Base-by-base conservation (phyloP, 495 filamentous ascomycete species). In the Cercophora newfieldiana region DNA sequence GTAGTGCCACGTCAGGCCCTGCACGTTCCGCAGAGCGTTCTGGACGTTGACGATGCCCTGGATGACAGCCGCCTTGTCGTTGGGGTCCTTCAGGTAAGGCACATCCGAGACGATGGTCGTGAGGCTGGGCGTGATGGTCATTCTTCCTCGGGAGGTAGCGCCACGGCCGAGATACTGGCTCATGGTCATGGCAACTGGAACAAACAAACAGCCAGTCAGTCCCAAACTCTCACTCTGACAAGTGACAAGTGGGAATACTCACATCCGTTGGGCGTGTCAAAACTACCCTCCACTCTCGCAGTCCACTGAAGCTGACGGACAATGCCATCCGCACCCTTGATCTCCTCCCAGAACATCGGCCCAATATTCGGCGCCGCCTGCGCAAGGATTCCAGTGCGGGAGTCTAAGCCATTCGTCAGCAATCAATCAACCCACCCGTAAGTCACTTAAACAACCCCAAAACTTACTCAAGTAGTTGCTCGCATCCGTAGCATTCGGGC, bases 311-410 rank as follows among this genome's bases (percentile, higher is more conserved):
- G 75, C 67, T 90, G 83, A 37, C 89, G 83, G 37, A 86, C 82
- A 53, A 89, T 85, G 64, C 88, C 88, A 50, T 90, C 88, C 5
- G 80, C 78, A 19, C 85, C 85, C 54, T 77, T 80, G 68, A 88
- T 83, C 60, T 84, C 82, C 60, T 88, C 83, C 82, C 83, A 89
- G 72, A 85, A 80, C 77, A 89, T 82, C 19, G 86, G 82, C 5
- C 86, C 86, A 33, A 89, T 88, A 64, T 87, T 85, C 57, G 89
- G 89, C 53, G 90, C 90, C 64, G 90, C 83, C 75, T 90, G 87
- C 56, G 90, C 83, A 19, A 91, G 78, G 54, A 89, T 85, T 53
- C 89, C 90, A 51, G 78, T 81, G 47, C 87, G 80, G 26, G 80
- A 75, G 61, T 74, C 78, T 68, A 80, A n/a, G n/a, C n/a, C n/a